Percentiles rank a stretch among this genome's conserved stretches.
phyloP scores from a whole-genome alignment of 2,329 filamentous ascomycete species.

The Oidium heveae region DNA sequence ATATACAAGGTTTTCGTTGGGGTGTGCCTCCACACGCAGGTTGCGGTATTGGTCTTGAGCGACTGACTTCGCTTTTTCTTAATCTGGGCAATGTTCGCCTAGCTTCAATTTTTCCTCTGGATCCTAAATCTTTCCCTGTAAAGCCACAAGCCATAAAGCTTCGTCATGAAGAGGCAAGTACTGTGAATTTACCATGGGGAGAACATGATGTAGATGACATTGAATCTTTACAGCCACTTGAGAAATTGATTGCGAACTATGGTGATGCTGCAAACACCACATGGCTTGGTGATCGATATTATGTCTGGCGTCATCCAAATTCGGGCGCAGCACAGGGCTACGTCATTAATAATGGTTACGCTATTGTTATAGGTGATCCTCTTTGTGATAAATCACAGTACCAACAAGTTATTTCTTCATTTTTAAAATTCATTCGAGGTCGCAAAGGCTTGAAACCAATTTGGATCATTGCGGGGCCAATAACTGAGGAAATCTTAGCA shows the following conservation, averaged over 20 bases:
- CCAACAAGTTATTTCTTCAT: conserved; percentile 43
- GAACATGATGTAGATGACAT: conserved; percentile 10
- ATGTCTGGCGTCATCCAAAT: conserved; percentile 57
- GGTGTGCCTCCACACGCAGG: conserved; percentile 76
- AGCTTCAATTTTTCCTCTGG: conserved; percentile 65
- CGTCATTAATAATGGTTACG: conserved; percentile 49
- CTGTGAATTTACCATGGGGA: conserved; percentile 41
- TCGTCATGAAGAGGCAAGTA: conserved; percentile 74
- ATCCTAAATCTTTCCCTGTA: conserved; percentile 64
- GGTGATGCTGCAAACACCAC: conserved; percentile 85
- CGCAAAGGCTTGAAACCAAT: conserved; percentile 50
- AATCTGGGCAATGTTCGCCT: conserved; percentile 75
- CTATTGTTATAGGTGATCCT: conserved; percentile 68
- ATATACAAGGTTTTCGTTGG: conserved; percentile 68
- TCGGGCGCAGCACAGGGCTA: conserved; percentile 73
- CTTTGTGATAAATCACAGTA: conserved; percentile 64
- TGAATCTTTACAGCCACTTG: conserved; percentile 35
- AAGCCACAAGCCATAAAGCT: conserved; percentile 35
- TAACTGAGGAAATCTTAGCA: conserved; percentile 57
- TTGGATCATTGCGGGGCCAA: conserved; percentile 68
- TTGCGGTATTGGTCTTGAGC: conserved; percentile 72
- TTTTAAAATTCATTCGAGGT: conserved; percentile 49
- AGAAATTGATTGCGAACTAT: conserved; percentile 84
- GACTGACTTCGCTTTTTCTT: conserved; percentile 64
- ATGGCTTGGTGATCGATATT: conserved; percentile 73